phyloP scores from a whole-genome alignment of 805 yeast species.

The Middelhovenomyces tepae region DNA sequence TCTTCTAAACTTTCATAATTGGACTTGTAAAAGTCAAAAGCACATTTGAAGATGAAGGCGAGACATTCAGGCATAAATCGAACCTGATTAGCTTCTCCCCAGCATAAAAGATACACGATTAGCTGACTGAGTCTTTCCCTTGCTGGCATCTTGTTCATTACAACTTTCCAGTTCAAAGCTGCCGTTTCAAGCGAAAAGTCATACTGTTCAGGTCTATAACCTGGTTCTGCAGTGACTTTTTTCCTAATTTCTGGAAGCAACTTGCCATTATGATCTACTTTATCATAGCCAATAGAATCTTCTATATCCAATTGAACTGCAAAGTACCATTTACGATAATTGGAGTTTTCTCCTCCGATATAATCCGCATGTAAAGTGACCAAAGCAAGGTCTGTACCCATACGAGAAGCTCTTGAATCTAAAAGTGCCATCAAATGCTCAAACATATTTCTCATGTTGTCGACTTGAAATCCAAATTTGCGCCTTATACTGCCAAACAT shows the following conservation, averaged over 20 bases:
- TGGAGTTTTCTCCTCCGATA: conserved; percentile 61
- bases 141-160: conserved; percentile 42
- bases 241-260: conserved; percentile 10
- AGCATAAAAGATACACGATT: conserved; percentile 60
- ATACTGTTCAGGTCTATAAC: conserved; percentile 27
- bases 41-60: conserved; percentile 77
- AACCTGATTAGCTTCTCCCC: conserved; percentile 88
- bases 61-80: conserved; percentile 86
- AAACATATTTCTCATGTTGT: conserved; percentile 57
- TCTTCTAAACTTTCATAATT: conserved; percentile 28
- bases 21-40: conserved; percentile 55
- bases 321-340: conserved; percentile 69
- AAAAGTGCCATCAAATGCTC: conserved; percentile 53
- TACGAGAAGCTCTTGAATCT: conserved; percentile 62
- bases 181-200: conserved; percentile 48
- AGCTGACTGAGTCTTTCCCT: conserved; percentile 54
- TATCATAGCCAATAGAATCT: conserved; percentile 27
- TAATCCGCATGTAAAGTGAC: conserved; percentile 62
- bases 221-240: conserved; percentile 2
- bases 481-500: conserved; percentile 44
- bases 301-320: conserved; percentile 61
- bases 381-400: conserved; percentile 48
- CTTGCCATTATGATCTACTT: conserved; percentile 16
- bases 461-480: conserved; percentile 61
- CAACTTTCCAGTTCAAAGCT: conserved; percentile 33